Evolutionary conservation across 2,329 filamentous ascomycete genomes (phyloP).

Genomic region (Epichloe glyceriae): DNA sequence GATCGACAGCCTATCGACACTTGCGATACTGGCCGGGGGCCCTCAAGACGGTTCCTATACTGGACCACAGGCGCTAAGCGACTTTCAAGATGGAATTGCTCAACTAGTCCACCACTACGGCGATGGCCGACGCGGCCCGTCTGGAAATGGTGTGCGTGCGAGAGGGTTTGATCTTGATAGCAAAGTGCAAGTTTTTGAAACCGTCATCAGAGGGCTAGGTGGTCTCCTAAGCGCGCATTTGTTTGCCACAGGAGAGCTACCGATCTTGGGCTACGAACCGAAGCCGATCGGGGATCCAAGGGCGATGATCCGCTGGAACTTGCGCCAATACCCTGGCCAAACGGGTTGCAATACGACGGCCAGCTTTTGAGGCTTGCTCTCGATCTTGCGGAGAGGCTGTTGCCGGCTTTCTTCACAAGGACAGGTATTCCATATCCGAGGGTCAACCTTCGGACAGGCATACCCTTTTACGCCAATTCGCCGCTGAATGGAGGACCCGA

Average conservation of each 20-base stretch:
- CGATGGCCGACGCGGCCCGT: conserved; percentile 58
- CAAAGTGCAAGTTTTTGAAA: conserved; percentile 98
- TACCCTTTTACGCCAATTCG: conserved; percentile 84
- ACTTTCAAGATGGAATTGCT: conserved; percentile 72
- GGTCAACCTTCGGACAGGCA: conserved; percentile 80
- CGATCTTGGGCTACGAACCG: conserved; percentile 66
- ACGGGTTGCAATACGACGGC: conserved; percentile 72
- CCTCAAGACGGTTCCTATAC: conserved; percentile 30
- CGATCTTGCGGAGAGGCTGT: conserved; percentile 68
- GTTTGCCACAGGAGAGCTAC: conserved; percentile 82
- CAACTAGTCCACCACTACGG: conserved; percentile 73
- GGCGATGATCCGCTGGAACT: conserved; percentile 32
- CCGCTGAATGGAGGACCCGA: conserved; percentile 50
- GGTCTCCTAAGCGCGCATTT: conserved; percentile 86
- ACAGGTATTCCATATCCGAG: conserved; percentile 91
- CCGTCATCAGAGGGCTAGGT: conserved; percentile 84
- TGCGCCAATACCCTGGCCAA: conserved; percentile 54
- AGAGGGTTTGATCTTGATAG: conserved; percentile 89
- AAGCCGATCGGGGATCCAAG: conserved; percentile 13
- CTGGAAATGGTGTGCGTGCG: conserved; percentile 57
- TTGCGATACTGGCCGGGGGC: conserved; percentile 79
- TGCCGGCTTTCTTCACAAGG: conserved; percentile 83
- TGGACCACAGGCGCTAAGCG: conserved; percentile 39
- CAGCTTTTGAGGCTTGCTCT: conserved; percentile 81
- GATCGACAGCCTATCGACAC: conserved; percentile 86